Conservation (phyloP, 306 rosid genomes). For the Lathyrus sativus region DNA sequence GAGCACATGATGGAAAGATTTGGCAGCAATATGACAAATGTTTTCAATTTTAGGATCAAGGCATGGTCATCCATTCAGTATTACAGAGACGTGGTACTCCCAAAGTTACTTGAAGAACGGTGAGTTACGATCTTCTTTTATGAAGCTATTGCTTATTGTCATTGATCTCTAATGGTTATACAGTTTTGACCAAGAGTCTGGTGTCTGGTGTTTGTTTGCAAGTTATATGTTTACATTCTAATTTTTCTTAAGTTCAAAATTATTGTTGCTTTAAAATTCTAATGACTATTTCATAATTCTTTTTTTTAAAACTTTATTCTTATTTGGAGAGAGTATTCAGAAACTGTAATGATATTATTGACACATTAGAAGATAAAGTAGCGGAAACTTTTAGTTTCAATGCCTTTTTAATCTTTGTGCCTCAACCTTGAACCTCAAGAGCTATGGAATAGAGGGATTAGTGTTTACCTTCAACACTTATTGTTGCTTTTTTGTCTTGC, state of each 20-base stretch:
- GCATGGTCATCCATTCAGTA: slow-evolving; percentile 87
- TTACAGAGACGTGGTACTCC: slow-evolving; percentile 81
- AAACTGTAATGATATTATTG: background rate
- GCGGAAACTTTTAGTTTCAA: background rate
- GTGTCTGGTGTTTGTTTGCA: background rate
- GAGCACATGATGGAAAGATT: slow-evolving; percentile 90
- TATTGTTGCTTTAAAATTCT: background rate
- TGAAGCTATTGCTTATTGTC: slow-evolving; percentile 24
- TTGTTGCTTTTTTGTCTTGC: background rate
- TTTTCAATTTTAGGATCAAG: slow-evolving; percentile 93
- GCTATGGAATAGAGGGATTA: background rate
- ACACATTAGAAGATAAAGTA: background rate
- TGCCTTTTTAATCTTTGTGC: background rate
- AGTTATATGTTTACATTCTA: background rate
- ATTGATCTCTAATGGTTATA: slow-evolving; percentile 30
- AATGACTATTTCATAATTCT: background rate
- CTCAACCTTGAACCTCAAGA: slow-evolving; percentile 2
- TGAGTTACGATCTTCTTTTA: slow-evolving; percentile 47
- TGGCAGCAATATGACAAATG: slow-evolving; percentile 84
- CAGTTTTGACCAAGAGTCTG: background rate
- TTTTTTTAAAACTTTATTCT: background rate
- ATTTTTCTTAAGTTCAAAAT: background rate
- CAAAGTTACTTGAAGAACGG: slow-evolving; percentile 92
- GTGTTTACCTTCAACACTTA: background rate
- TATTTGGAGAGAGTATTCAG: background rate